Conservation (phyloP, 352 stramenopile genomes). For the Pelagophyceae sp. region DNA sequence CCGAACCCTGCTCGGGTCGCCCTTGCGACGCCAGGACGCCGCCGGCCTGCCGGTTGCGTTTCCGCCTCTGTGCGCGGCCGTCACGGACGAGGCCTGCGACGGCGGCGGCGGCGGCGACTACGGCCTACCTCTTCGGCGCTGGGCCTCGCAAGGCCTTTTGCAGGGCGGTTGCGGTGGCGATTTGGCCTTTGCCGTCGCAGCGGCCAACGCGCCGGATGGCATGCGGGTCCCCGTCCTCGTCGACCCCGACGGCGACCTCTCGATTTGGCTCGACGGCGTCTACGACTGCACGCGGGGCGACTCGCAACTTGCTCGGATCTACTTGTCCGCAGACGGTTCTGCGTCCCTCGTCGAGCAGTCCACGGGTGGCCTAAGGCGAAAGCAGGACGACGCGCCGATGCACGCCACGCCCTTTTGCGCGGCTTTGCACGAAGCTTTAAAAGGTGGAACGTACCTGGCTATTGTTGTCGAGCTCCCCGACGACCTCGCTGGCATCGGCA, state of each 20-base stretch:
- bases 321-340: neutral
- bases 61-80: neutral
- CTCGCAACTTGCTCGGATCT: neutral
- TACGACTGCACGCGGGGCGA: neutral
- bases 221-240: neutral
- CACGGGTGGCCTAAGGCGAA: neutral
- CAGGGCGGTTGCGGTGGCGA: neutral
- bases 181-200: neutral
- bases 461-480: slow-evolving; percentile 13
- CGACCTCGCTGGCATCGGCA: neutral
- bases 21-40: no score
- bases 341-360: neutral
- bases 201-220: neutral
- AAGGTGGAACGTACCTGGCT: neutral
- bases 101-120: neutral
- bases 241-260: neutral
- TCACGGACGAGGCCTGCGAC: neutral
- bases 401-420: neutral
- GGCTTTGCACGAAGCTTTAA: neutral
- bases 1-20: no score
- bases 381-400: neutral
- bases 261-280: neutral
- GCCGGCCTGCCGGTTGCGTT: no score
- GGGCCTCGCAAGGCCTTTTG: neutral
- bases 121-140: neutral